phyloP scores from a whole-genome alignment of 23 red algal species.

The Gracilaria domingensis region DNA sequence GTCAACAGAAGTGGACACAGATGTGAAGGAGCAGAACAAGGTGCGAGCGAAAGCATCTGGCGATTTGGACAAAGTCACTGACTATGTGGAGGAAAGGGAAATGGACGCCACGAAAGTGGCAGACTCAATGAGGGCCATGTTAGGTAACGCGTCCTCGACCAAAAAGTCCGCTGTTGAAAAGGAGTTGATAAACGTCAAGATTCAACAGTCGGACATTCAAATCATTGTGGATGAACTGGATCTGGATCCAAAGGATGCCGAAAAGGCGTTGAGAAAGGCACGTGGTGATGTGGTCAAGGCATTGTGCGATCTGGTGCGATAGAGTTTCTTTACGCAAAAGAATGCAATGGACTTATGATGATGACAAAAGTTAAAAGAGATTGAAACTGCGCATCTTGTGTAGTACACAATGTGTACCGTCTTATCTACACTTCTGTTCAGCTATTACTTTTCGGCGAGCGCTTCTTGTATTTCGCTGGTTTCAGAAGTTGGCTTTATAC shows the following conservation, averaged over 20 bases:
- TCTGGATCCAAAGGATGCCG: conserved; percentile 40
- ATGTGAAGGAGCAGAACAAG: conserved; percentile 52
- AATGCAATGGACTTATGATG: background rate
- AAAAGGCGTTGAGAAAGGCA: conserved; percentile 38
- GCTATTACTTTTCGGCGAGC: conserved; percentile 13
- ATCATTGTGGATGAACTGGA: conserved; percentile 63
- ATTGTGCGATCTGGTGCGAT: conserved; percentile 38
- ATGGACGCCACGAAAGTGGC: conserved; percentile 60
- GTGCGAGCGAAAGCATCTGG: conserved; percentile 52
- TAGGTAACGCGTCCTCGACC: conserved; percentile 35
- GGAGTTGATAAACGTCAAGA: conserved; percentile 51
- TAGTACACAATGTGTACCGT: background rate
- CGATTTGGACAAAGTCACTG: conserved; percentile 59
- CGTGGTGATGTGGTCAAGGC: conserved; percentile 53
- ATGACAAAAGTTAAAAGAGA: background rate
- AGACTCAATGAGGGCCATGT: conserved; percentile 58
- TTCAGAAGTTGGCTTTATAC: conserved; percentile 39
- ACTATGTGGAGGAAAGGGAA: conserved; percentile 60
- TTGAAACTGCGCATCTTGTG: background rate
- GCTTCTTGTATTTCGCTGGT: conserved; percentile 23
- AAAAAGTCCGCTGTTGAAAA: conserved; percentile 1
- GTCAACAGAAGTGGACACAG: conserved; percentile 31
- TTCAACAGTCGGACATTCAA: conserved; percentile 53
- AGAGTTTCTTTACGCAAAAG: background rate
- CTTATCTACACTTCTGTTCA: too few species aligned